Evolutionary conservation across 2,329 filamentous ascomycete species (phyloP), one percentile per base, ranked within the genome.

Genomic region (Penicillium sp.): DNA sequence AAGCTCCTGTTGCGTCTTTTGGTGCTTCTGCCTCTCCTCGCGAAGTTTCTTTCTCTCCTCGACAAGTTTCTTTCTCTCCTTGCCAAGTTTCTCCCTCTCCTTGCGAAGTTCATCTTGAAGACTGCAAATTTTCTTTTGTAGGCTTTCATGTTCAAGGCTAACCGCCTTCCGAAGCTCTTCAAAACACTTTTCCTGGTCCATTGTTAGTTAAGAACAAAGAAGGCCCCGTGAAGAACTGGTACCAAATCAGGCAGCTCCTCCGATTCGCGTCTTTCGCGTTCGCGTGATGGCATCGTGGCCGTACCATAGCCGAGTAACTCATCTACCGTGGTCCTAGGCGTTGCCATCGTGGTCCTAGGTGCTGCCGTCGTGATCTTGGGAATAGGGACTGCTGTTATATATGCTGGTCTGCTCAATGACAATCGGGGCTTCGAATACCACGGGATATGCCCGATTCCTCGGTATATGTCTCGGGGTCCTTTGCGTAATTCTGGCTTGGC

Each of bases 391-490:
- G 2, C 69, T 98, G 45, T 95, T 89, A 0, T 97, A 95, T 73
- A 97, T 97, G 91, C 83, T 97, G 63, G 93, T 98, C 20, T 95
- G 90, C 64, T 89, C 87, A 29, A 97, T 96, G 89, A 98, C 91
- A 0, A 91, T 96, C 18, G 93, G 93, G 23, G 89, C 93, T 6
- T 88, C 89, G 20, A 98, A 97, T 67, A 95, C 91, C 1, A 96
- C 91, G 0, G 90, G 89, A 3, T 82, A 84, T 61, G 83, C 90
- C 40, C 84, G 93, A 57, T 91, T 97, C 63, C 75, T 88, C 7
- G 93, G 91, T 47, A 98, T 91, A 1, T 76, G 89, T 27, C 75
- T 94, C 31, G 93, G 93, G 14, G 89, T 88, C 6, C 64, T 78
- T 1, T 84, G 84, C 53, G 87, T 90, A 0, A 77, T 90, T 26